Conservation (phyloP, 192 early-diverging fungal species). For the Pilaira anomala region DNA sequence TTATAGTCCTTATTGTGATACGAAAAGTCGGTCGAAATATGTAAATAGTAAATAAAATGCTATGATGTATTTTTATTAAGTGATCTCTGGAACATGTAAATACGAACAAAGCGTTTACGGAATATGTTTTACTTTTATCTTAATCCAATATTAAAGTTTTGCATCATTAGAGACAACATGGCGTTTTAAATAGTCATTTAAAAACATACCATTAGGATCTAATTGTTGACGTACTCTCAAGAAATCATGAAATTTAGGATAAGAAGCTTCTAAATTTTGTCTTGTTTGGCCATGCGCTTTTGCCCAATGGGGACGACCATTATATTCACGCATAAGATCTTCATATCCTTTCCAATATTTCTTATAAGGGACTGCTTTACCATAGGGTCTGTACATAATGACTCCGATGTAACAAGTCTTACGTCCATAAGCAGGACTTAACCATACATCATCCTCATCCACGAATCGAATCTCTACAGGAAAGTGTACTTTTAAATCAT, state of each 20-base stretch:
- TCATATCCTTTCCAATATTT: conserved; percentile 70
- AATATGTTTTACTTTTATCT: too few relatives aligned
- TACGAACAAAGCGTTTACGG: too few relatives aligned
- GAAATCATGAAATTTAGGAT: conserved; percentile 66
- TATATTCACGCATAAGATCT: conserved; percentile 62
- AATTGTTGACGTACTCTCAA: conserved; percentile 45
- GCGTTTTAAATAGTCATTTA: conserved; percentile 67
- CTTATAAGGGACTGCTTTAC: conserved; percentile 63
- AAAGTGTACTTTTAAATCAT: conserved; percentile 62
- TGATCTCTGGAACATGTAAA: too few relatives aligned
- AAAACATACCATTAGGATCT: conserved; percentile 68
- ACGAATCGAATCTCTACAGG: conserved; percentile 74
- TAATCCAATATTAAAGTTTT: neutral
- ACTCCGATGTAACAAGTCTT: conserved; percentile 74
- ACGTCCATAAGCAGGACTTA: conserved; percentile 63
- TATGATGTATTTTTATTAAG: too few relatives aligned
- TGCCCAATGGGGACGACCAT: conserved; percentile 77
- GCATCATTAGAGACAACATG: conserved; percentile 42
- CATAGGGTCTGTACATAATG: conserved; percentile 76
- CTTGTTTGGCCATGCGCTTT: conserved; percentile 62
- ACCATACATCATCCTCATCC: conserved; percentile 63
- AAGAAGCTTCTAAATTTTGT: conserved; percentile 48
- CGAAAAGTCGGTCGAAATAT: too few relatives aligned
- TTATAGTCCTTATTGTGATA: too few relatives aligned
- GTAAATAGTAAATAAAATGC: too few relatives aligned